Conservation (phyloP, 2,329 filamentous ascomycete genomes). For the Hypoxylon sp. region DNA sequence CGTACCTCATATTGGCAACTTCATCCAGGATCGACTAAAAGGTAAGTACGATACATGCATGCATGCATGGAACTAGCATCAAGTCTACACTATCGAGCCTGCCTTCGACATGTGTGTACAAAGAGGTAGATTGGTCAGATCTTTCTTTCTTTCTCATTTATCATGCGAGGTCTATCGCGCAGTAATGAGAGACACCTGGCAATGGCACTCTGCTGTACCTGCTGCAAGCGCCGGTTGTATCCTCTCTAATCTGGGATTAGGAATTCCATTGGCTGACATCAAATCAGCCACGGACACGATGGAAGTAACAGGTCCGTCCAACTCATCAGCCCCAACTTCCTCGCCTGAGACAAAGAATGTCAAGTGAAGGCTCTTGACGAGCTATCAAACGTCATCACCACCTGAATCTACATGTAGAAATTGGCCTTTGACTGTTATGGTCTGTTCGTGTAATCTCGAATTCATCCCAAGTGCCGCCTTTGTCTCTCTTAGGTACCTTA, state of each 20-base stretch:
- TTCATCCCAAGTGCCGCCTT: neutral
- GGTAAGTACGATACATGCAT: constrained; percentile 4
- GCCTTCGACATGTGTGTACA: neutral
- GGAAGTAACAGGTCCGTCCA: constrained; percentile 31
- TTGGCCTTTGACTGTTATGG: neutral
- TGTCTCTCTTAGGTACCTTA: constrained; percentile 1
- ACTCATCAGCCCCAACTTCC: constrained; percentile 29
- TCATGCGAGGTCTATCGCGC: neutral
- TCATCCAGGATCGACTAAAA: neutral
- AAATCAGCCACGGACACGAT: constrained; percentile 34
- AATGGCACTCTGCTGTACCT: constrained; percentile 19
- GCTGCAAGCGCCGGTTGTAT: constrained; percentile 38
- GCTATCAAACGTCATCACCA: neutral
- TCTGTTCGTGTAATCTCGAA: neutral
- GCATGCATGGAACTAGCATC: constrained; percentile 5
- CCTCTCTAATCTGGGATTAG: constrained; percentile 28
- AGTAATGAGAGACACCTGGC: constrained; percentile 13
- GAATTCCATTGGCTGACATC: constrained; percentile 34
- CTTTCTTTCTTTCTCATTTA: neutral
- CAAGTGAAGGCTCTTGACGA: neutral
- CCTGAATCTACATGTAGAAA: neutral
- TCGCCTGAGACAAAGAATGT: neutral
- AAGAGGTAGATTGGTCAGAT: constrained; percentile 15
- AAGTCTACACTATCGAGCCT: constrained; percentile 5
- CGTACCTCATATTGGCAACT: neutral